These are phyloP conservation scores for Nepenthes gracilis DNA, from an alignment of 148 eudicot genomes.

Conservation along the genomic window DNA sequence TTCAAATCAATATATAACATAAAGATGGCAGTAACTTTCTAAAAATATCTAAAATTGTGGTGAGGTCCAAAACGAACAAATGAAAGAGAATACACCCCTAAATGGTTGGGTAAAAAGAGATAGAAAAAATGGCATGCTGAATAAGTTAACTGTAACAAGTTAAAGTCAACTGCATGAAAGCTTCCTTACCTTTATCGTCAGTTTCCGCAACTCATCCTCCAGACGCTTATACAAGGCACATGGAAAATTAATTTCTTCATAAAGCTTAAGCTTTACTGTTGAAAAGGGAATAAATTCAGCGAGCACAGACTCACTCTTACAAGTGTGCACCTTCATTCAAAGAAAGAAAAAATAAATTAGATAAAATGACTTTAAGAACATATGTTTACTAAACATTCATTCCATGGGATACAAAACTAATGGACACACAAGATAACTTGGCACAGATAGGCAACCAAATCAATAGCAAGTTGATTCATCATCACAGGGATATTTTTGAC, in stretches of 20 bases:
- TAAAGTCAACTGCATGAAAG: neutral
- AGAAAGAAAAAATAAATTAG: neutral
- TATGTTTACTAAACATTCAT: neutral
- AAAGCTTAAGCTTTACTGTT: conserved; percentile 35
- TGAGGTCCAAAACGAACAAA: no score
- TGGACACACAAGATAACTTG: no score
- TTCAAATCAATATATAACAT: no score
- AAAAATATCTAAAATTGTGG: no score
- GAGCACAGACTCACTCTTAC: conserved; percentile 49
- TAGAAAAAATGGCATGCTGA: no score
- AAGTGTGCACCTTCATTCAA: conserved; percentile 56
- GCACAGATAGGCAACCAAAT: no score
- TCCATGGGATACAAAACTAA: neutral
- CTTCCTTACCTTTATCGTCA: conserved; percentile 31
- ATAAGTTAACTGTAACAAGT: no score
- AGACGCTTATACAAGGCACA: conserved; percentile 8
- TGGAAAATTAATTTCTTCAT: conserved; percentile 29
- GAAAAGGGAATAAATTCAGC: conserved; percentile 49
- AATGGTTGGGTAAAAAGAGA: no score
- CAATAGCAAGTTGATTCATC: no score
- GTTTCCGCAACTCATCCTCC: conserved; percentile 12
- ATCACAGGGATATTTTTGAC: no score
- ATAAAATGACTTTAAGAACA: neutral
- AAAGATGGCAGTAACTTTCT: no score
- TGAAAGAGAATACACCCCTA: no score